Evolutionary conservation across 2,329 filamentous ascomycete species (phyloP), one percentile per base, ranked within the genome.

Genomic region (Emergomyces pasteurianus): DNA sequence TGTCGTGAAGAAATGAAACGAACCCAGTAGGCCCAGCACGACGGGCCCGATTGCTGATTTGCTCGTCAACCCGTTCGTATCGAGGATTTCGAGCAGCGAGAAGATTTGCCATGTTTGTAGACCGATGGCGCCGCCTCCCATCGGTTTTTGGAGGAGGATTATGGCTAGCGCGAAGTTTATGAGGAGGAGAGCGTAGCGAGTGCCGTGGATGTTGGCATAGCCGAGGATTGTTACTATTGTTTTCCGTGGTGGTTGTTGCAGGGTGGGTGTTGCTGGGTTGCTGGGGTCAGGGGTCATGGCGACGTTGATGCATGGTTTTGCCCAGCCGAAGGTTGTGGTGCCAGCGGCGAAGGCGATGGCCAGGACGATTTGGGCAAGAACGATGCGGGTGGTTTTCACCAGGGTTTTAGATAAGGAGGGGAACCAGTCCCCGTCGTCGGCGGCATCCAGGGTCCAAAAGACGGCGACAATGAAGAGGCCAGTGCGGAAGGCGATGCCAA

Each of bases 1-100:
- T 0, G 94, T 99, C 72, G 95, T 96, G 84, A 99, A 99, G 79
- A 86, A 99, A 78, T 96, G 87, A 75, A 92, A 95, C 69, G 88
- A 90, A 62, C 92, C 94, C 0, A 99, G 83, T n/a, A 97, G 77
- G 12, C 86, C 92, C 31, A 97, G 83, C 64, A 95, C 81, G 46
- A 94, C 79, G 23, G 94, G 92, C 0, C 91, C 92, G 67, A 97
- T 88, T 7, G 90, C 81, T 0, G 74, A 75, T 63, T 75, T 76
- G 52, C 85, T 86, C 56, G 83, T 79, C 0, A 85, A 74, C 40
- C 76, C 76, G 67, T 85, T 85, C 2, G 82, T 83, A 70, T 85
- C 83, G 59, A 86, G 74, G 58, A 86, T 83, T 66, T 86, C 84
- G 56, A 85, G 77, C 1, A 86, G 82, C 12, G 90, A 90, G 63